Evolutionary conservation across 768 basidiomycete genomes (phyloP).

Genomic region (Lepiota brunneoincarnata): DNA sequence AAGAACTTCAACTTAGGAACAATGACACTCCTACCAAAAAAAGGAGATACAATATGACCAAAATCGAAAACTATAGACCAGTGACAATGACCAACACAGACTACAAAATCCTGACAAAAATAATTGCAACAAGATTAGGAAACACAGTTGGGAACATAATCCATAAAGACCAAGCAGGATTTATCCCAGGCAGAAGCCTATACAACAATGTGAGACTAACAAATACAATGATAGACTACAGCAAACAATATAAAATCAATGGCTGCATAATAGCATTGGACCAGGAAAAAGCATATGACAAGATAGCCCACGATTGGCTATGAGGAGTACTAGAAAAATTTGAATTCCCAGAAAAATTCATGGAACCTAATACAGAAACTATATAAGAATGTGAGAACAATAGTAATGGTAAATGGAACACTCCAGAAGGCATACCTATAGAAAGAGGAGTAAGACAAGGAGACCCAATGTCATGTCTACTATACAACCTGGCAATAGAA

Average conservation of each 20-base stretch:
- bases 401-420: conserved; percentile 28
- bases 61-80: conserved; percentile 31
- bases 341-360: conserved; percentile 25
- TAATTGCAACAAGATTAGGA: conserved; percentile 11
- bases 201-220: conserved; percentile 28
- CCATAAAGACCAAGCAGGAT: conserved; percentile 34
- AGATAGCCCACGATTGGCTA: conserved; percentile 30
- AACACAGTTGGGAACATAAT: conserved; percentile 9
- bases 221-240: conserved; percentile 20
- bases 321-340: conserved; percentile 20
- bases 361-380: conserved; percentile 20
- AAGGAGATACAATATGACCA: conserved; percentile 27
- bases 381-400: conserved; percentile 13
- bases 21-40: conserved; percentile 41
- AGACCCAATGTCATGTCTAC: conserved; percentile 33
- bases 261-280: conserved; percentile 27
- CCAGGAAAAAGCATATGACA: conserved; percentile 40
- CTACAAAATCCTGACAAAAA: conserved; percentile 30
- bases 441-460: conserved; percentile 33
- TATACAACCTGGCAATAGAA: conserved; percentile 34
- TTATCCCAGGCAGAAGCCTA: conserved; percentile 27
- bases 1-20: conserved; percentile 28
- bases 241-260: conserved; percentile 20
- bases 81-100: conserved; percentile 32
- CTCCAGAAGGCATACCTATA: conserved; percentile 19